phyloP scores from a whole-genome alignment of 371 early-diverging fungal species.

The Chytridiales sp. region DNA sequence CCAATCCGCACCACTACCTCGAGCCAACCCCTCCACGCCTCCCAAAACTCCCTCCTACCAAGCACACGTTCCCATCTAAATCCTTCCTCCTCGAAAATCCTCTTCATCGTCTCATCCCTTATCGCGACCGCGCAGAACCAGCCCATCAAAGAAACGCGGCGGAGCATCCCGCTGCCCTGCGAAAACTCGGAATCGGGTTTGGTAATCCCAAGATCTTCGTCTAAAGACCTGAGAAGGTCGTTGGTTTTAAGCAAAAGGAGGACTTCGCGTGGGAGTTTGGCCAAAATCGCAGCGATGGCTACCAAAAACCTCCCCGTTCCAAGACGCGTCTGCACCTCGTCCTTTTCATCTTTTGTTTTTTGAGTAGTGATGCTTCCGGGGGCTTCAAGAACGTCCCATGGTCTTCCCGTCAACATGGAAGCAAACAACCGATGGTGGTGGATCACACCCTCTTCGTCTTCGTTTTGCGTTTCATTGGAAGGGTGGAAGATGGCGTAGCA shows the following conservation, averaged over 20 bases:
- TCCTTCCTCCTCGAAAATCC: too few relatives aligned
- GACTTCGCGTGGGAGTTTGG: slow-evolving; percentile 75
- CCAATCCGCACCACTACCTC: too few relatives aligned
- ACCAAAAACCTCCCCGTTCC: slow-evolving; percentile 48
- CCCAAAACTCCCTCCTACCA: too few relatives aligned
- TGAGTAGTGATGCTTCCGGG: slow-evolving; percentile 41
- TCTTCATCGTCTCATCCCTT: too few relatives aligned
- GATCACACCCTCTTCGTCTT: slow-evolving; percentile 54
- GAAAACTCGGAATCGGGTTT: too few relatives aligned
- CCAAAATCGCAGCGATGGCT: slow-evolving; percentile 75
- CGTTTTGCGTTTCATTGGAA: too few relatives aligned
- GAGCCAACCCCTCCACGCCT: too few relatives aligned
- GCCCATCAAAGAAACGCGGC: too few relatives aligned
- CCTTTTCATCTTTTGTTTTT: slow-evolving; percentile 55
- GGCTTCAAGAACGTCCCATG: slow-evolving; percentile 68
- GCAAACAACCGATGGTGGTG: slow-evolving; percentile 81
- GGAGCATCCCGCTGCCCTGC: too few relatives aligned
- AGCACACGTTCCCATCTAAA: too few relatives aligned
- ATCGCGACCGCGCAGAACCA: too few relatives aligned
- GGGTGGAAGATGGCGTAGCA: neutral
- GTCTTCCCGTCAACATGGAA: slow-evolving; percentile 80
- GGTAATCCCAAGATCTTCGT: slow-evolving; percentile 42
- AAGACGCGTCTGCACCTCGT: slow-evolving; percentile 39
- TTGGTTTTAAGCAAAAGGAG: slow-evolving; percentile 86
- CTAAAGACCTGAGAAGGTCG: slow-evolving; percentile 71